A percentile compares a stretch with the other conserved stretches of the same genome.
Conservation (phyloP, 176 grass and related monocot species). For the Pontederia paniculata region DNA sequence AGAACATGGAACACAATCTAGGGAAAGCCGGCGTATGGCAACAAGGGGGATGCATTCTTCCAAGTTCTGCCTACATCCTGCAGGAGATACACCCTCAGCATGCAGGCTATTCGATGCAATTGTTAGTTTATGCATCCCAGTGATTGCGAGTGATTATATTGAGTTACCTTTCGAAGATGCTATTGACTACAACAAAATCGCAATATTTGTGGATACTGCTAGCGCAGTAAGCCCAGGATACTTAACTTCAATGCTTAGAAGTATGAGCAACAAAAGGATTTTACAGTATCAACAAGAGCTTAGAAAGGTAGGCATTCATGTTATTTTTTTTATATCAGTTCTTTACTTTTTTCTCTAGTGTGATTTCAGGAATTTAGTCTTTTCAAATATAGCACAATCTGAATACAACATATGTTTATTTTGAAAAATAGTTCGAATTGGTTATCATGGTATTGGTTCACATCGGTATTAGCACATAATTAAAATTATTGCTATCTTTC, state of each 20-base stretch:
- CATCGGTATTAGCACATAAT: neutral
- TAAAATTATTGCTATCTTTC: neutral
- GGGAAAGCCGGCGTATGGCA: constrained; percentile 12
- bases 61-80: constrained; percentile 15
- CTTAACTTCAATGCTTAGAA: constrained; percentile 46
- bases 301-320: constrained; percentile 47
- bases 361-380: neutral
- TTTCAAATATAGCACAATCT: neutral
- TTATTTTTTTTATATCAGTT: constrained; percentile 1
- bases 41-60: constrained; percentile 11
- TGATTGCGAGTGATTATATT: constrained; percentile 5
- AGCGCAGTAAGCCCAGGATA: constrained; percentile 56
- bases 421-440: constrained; percentile 1
- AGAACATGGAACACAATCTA: constrained; percentile 12
- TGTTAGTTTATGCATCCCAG: constrained; percentile 14
- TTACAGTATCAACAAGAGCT: constrained; percentile 77
- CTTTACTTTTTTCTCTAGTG: neutral
- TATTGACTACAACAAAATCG: constrained; percentile 38
- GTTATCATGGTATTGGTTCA: neutral
- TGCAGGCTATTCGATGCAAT: constrained; percentile 17
- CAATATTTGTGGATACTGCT: constrained; percentile 69
- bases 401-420: neutral
- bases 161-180: constrained; percentile 18
- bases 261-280: constrained; percentile 46
- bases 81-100: constrained; percentile 15